Evolutionary conservation across 257 asterid genomes (phyloP).

Genomic region (Plantago major): DNA sequence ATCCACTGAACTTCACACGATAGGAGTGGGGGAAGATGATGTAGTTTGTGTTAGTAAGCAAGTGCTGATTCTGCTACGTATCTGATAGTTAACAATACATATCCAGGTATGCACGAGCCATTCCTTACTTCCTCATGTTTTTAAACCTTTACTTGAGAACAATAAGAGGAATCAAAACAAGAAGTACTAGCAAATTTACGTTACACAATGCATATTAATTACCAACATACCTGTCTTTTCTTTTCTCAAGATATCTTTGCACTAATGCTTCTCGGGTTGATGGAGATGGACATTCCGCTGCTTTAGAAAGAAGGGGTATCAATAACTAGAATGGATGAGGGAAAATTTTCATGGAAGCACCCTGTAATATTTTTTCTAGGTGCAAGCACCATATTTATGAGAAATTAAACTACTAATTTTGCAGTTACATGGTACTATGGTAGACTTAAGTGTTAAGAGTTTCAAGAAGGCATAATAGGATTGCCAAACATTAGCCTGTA

Average conservation of each 20-base stretch:
- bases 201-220: constrained; percentile 23
- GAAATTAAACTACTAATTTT: neutral
- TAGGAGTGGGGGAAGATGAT: constrained; percentile 14
- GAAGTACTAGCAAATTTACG: constrained; percentile 24
- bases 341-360: constrained; percentile 9
- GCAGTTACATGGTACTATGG: neutral
- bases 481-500: too few species aligned
- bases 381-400: too few species aligned
- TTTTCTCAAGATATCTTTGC: constrained; percentile 89
- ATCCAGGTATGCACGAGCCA: constrained; percentile 47
- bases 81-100: constrained; percentile 39
- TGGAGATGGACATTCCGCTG: constrained; percentile 66
- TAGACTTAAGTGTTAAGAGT: neutral
- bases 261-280: constrained; percentile 81
- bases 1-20: constrained; percentile 51
- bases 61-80: neutral
- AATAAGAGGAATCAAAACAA: constrained; percentile 45
- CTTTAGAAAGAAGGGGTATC: constrained; percentile 19
- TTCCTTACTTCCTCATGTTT: constrained; percentile 79
- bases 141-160: constrained; percentile 93
- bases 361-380: neutral
- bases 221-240: constrained; percentile 81
- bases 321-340: constrained; percentile 1
- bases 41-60: neutral
- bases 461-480: too few species aligned